Evolutionary conservation across 129 eudicot genomes (phyloP), one percentile per base, ranked within the genome.

Genomic region (Sambucus nigra): DNA sequence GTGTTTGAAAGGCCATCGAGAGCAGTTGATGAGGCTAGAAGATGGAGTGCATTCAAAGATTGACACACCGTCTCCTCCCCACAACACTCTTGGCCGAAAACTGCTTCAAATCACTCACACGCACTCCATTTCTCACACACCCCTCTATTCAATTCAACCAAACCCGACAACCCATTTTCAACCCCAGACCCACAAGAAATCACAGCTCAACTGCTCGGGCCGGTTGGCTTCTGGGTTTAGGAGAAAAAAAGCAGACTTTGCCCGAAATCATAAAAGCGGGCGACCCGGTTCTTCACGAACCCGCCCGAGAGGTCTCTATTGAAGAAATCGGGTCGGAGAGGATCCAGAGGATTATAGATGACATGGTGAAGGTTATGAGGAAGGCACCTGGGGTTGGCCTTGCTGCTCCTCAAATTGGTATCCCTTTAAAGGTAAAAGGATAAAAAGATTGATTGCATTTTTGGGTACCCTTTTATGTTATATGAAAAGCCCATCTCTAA

Each of bases 341-440:
- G 64, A 61, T 89, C 63, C 95, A 85, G 70, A 81, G 79, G 74
- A 69, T 84, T 12, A 71, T 84, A 20, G 86, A 84, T 74, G 95
- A 84, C 23, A 89, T 89, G 97, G 80, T 84, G 53, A 69, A 69
- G 63, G 86, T 67, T 12, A 84, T 89, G 98, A 79, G 95, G 65
- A 55, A 25, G 57, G 95, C 95, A 46, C 98, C 98, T 60, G 98
- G 95, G 32, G 98, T 85, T 69, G 98, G 98, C 59, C 89, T 91
- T 69, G 98, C 98, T 58, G 98, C 98, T 47, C 98, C 98, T 40
- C 98, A 91, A 51, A 85, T 91, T 68, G 98, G 98, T 35, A 59
- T 91, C 47, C 89, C 98, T 2, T 69, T 91, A 61, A 82, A 78
- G 94, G 98, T 88, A 29, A 29, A 29, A 3, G 8, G 8, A 29